These are phyloP conservation scores for Saitozyma sp. DNA, from an alignment of 768 basidiomycete genomes.

Conservation along the genomic window DNA sequence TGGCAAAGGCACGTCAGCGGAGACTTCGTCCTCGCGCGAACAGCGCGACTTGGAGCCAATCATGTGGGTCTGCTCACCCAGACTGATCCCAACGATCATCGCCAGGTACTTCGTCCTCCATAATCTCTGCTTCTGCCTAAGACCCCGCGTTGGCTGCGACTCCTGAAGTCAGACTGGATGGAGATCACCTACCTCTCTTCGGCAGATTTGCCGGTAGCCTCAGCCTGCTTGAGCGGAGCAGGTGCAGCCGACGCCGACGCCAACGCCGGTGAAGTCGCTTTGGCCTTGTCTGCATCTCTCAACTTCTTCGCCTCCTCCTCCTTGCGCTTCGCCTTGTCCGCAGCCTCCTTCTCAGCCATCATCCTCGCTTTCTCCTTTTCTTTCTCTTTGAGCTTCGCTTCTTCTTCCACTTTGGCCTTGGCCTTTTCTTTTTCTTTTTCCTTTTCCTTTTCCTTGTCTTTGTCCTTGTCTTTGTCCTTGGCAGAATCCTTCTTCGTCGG, in stretches of 20 bases:
- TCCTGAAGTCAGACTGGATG: neutral
- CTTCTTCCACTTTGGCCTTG: constrained; percentile 21
- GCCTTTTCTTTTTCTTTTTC: constrained; percentile 22
- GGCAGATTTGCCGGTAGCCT: constrained; percentile 6
- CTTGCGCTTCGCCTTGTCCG: constrained; percentile 25
- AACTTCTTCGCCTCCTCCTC: constrained; percentile 18
- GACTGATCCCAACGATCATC: constrained; percentile 46
- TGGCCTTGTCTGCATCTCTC: constrained; percentile 11
- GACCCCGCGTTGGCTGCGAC: neutral
- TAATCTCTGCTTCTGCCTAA: constrained; percentile 39
- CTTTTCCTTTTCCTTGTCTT: constrained; percentile 21
- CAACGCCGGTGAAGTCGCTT: neutral
- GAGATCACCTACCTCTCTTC: constrained; percentile 26
- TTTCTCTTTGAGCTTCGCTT: constrained; percentile 19
- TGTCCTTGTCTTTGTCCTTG: constrained; percentile 18
- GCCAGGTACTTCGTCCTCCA: constrained; percentile 43
- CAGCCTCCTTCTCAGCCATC: constrained; percentile 19
- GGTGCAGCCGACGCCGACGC: too few relatives aligned
- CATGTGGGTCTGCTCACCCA: constrained; percentile 27
- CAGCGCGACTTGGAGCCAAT: too few relatives aligned
- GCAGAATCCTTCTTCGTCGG: constrained; percentile 12
- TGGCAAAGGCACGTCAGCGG: neutral
- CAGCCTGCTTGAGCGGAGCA: neutral
- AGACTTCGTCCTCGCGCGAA: neutral
- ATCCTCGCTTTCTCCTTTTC: constrained; percentile 21